Evolutionary conservation across 1,284 basidiomycete genomes (phyloP).

Genomic region (Boletellus deceptivus): DNA sequence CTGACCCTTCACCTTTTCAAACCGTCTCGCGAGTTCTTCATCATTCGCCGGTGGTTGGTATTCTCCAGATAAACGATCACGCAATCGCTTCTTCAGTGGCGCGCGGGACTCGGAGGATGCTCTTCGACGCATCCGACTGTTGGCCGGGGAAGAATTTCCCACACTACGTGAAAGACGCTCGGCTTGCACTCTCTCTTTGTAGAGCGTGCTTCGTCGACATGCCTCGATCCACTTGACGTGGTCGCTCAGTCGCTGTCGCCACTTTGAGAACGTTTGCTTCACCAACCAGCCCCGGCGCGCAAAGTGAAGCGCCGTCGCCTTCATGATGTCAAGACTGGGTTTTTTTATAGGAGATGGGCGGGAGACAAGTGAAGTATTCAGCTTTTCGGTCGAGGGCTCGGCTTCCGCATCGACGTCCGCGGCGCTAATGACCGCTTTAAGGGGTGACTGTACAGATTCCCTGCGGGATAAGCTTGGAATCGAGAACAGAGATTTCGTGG

Average conservation of each 20-base stretch:
- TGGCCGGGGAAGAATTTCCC: background rate
- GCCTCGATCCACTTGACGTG: slow-evolving; percentile 58
- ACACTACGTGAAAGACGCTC: slow-evolving; percentile 37
- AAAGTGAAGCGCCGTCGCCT: slow-evolving; percentile 41
- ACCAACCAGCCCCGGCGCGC: slow-evolving; percentile 30
- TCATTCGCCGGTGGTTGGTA: slow-evolving; percentile 55
- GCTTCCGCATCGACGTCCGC: slow-evolving; percentile 9
- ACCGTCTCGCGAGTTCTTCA: slow-evolving; percentile 58
- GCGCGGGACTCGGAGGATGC: slow-evolving; percentile 29
- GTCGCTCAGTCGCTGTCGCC: slow-evolving; percentile 41
- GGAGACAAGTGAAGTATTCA: background rate
- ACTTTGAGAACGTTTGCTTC: slow-evolving; percentile 32
- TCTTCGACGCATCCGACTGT: slow-evolving; percentile 3
- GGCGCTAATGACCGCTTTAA: slow-evolving; percentile 20
- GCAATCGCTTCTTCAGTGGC: slow-evolving; percentile 47
- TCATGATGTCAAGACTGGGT: slow-evolving; percentile 22
- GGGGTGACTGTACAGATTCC: slow-evolving; percentile 29
- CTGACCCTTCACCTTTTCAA: slow-evolving; percentile 56
- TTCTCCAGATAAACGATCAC: slow-evolving; percentile 45
- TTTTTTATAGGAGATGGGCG: slow-evolving; percentile 10
- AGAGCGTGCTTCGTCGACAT: slow-evolving; percentile 54
- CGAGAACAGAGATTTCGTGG: slow-evolving; percentile 17
- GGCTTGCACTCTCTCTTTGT: slow-evolving; percentile 49
- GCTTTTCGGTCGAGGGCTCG: slow-evolving; percentile 4
- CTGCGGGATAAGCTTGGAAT: slow-evolving; percentile 19